Evolutionary conservation across 23 red algal species (phyloP), one percentile per base, ranked within the genome.

Genomic region (Chondrus crispus): DNA sequence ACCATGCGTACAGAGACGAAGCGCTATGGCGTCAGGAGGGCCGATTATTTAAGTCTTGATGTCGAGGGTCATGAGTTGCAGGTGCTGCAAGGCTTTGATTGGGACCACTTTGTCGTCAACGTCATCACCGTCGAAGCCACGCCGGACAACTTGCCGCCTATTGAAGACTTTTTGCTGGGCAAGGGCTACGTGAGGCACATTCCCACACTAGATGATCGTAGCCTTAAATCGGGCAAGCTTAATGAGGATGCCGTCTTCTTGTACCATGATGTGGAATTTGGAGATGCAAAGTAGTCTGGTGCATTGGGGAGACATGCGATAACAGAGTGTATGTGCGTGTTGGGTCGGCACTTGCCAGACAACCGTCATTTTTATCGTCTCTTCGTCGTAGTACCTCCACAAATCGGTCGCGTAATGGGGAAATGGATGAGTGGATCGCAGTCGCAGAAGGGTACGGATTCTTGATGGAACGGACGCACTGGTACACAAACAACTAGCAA

Each of bases 21-120:
- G 53, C 66, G 55, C 4, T 70, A 77, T 52, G 46, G 51, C 33
- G 53, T 92, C 16, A 51, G 48, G 42, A 39, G 45, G 10, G 53
- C 87, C 45, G 91, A 94, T 43, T 94, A 94, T 43, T 26, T 94
- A 51, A 86, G 80, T 28, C 50, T 94, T 46, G 91, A 94, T 81
- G 78, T 94, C 3, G 81, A 94, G 33, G 91, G 91, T 5, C 91
- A 94, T 85, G 91, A 94, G 51, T 43, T 85, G 48, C 54, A 85
- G 18, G 80, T 94, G 0, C 53, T 94, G 62, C 44, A 85, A 38
- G 80, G 91, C 35, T 47, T 94, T 78, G 91, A 94, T 40, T 94
- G 91, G 91, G 82, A 94, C 46, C 19, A 80, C 40, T 11, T 85
- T 3, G 51, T 45, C 24, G 79, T 94, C 69, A 94, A 87, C 18